phyloP scores from a whole-genome alignment of 768 basidiomycete genomes.

The Boletus rubroflammeus region DNA sequence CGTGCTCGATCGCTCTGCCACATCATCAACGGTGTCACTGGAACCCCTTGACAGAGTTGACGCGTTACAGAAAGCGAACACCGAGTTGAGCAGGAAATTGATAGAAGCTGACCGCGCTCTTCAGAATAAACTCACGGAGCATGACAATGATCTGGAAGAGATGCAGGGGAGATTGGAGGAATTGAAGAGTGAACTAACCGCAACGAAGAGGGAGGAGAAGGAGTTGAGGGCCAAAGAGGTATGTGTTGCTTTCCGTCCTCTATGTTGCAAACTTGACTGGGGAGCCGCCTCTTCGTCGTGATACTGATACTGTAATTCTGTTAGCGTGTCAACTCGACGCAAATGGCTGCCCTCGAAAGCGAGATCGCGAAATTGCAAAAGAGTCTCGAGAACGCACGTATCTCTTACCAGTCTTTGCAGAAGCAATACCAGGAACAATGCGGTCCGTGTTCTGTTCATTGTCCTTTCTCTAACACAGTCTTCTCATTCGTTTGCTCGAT shows the following conservation, averaged over 20 bases:
- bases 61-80: constrained; percentile 66
- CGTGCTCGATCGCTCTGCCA: constrained; percentile 55
- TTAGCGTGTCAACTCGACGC: constrained; percentile 60
- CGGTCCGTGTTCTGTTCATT: constrained; percentile 42
- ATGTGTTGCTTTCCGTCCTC: constrained; percentile 11
- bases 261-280: constrained; percentile 2
- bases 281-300: background rate
- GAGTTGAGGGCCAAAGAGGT: constrained; percentile 88
- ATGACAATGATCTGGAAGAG: constrained; percentile 81
- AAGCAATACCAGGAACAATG: constrained; percentile 89
- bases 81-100: constrained; percentile 71
- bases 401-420: constrained; percentile 73
- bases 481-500: background rate
- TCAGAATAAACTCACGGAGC: constrained; percentile 64
- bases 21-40: constrained; percentile 65
- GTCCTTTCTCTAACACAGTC: background rate
- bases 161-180: constrained; percentile 78
- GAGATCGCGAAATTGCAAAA: constrained; percentile 77
- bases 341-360: constrained; percentile 69
- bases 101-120: constrained; percentile 70
- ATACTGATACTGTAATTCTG: constrained; percentile 9
- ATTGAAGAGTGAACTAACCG: constrained; percentile 65
- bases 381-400: constrained; percentile 66
- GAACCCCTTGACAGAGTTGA: constrained; percentile 72
- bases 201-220: constrained; percentile 89